Percentiles rank a stretch among this genome's conserved stretches.
Conservation (phyloP, 2,329 filamentous ascomycete species). For the Aureobasidium sp. region DNA sequence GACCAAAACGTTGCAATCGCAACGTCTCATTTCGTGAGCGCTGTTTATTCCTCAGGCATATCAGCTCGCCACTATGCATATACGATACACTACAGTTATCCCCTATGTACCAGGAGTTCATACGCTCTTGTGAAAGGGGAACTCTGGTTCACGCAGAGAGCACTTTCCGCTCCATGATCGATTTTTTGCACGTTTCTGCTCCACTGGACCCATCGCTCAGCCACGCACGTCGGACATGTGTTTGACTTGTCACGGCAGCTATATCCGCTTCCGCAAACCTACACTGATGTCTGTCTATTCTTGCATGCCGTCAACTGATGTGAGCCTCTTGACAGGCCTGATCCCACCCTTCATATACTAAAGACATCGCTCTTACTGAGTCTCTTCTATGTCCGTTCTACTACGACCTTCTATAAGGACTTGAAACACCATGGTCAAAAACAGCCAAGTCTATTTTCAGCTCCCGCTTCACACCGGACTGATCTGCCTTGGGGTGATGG, state of each 20-base stretch:
- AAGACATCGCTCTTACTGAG: neutral
- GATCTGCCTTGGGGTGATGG: neutral
- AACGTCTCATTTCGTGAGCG: slow-evolving; percentile 12
- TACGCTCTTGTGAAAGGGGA: slow-evolving; percentile 6
- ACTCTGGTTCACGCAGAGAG: neutral
- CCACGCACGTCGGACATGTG: slow-evolving; percentile 12
- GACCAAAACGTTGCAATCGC: slow-evolving; percentile 8
- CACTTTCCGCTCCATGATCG: no score
- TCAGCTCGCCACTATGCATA: slow-evolving; percentile 10
- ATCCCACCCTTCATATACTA: neutral
- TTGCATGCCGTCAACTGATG: neutral
- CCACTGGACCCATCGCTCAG: slow-evolving; percentile 6
- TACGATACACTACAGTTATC: slow-evolving; percentile 4
- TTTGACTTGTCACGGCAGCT: slow-evolving; percentile 12
- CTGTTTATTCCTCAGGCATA: neutral
- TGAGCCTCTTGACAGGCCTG: neutral
- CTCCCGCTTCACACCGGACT: neutral
- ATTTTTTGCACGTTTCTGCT: neutral
- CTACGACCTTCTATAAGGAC: neutral
- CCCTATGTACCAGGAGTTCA: slow-evolving; percentile 5
- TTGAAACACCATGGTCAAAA: slow-evolving; percentile 2
- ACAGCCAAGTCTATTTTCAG: neutral
- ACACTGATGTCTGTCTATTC: neutral
- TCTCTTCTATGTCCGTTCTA: neutral
- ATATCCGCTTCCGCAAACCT: neutral